Percentiles rank a stretch among this genome's conserved stretches.
These are phyloP conservation scores for Pseudogymnoascus sp. DNA, from an alignment of 2,329 filamentous ascomycete species.

Conservation along the genomic window DNA sequence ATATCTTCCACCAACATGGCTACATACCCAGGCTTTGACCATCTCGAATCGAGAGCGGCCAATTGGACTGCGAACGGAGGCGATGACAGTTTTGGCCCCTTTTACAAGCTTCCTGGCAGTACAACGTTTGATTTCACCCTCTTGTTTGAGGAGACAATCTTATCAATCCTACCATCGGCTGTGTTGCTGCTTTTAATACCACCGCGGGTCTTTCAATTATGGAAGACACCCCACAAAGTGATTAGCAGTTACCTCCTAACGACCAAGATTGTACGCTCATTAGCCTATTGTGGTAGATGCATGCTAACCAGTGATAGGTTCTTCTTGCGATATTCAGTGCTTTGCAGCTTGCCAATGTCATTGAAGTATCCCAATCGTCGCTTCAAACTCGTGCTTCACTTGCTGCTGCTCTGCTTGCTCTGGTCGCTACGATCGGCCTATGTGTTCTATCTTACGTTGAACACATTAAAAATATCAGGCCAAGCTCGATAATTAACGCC, in stretches of 20 bases:
- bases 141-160: conserved; percentile 23
- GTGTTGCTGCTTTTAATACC: conserved; percentile 19
- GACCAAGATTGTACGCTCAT: conserved; percentile 18
- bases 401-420: conserved; percentile 17
- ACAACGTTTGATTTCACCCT: conserved; percentile 23
- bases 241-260: conserved; percentile 17
- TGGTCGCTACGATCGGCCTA: conserved; percentile 16
- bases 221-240: conserved; percentile 19
- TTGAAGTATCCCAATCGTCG: conserved; percentile 14
- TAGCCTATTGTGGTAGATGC: not conserved
- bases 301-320: conserved; percentile 11
- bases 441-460: conserved; percentile 19
- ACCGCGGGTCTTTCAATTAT: conserved; percentile 15
- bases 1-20: conserved; percentile 10
- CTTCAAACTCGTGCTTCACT: conserved; percentile 16
- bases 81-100: conserved; percentile 18
- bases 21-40: not conserved
- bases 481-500: conserved; percentile 19
- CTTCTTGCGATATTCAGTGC: conserved; percentile 17
- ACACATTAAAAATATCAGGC: conserved; percentile 18
- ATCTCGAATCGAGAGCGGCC: conserved; percentile 1
- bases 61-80: conserved; percentile 9
- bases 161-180: conserved; percentile 22
- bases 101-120: conserved; percentile 12
- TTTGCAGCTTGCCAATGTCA: conserved; percentile 17